Conservation (phyloP, 306 rosid genomes). For the Rubus parviflorus region DNA sequence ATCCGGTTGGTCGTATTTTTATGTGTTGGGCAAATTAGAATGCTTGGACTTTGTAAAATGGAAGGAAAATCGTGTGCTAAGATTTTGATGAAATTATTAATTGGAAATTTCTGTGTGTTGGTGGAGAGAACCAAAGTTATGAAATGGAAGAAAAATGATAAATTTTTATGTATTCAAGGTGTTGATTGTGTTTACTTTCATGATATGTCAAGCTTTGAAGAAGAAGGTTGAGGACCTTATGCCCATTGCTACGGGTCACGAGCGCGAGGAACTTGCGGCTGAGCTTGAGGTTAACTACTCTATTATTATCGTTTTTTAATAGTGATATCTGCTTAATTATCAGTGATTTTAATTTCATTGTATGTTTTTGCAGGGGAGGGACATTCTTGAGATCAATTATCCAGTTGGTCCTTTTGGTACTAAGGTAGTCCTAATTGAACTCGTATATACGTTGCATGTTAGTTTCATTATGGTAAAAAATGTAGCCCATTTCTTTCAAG, state of each 20-base stretch:
- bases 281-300: conserved; percentile 36
- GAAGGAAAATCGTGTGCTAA: not conserved
- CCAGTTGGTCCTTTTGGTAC: conserved; percentile 51
- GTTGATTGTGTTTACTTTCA: not conserved
- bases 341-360: conserved; percentile 5
- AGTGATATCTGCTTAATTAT: not conserved
- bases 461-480: not conserved
- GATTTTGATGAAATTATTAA: not conserved
- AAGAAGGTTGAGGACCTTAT: conserved; percentile 30
- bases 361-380: conserved; percentile 36
- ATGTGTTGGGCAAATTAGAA: not conserved
- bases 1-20: too few species aligned
- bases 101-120: not conserved
- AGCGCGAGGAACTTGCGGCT: conserved; percentile 40
- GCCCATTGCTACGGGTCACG: conserved; percentile 44
- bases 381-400: conserved; percentile 43
- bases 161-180: not conserved
- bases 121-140: too few species aligned
- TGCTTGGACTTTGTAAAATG: not conserved
- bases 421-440: conserved; percentile 27
- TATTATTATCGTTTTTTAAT: not conserved
- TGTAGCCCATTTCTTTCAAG: too few species aligned
- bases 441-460: not conserved
- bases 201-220: conserved; percentile 26
- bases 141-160: too few species aligned